A percentile compares a stretch with the other conserved stretches of the same genome.
Evolutionary conservation across 495 filamentous ascomycete species (phyloP).

Genomic region (Penicillium dipodomyicola): DNA sequence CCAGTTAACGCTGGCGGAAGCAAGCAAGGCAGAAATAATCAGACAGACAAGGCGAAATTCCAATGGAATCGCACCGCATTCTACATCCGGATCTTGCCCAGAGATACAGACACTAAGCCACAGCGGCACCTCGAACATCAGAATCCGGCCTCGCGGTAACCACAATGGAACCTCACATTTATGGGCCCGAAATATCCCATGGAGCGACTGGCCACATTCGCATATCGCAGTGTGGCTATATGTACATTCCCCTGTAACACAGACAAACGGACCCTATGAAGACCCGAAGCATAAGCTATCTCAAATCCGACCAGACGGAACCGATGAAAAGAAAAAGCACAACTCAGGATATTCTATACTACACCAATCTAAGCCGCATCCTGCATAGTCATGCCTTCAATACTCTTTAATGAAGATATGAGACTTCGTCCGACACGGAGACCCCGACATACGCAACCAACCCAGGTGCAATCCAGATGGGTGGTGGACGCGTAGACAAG

Average conservation of each 20-base stretch:
- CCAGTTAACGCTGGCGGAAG: not conserved
- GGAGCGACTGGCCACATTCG: not conserved
- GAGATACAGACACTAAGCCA: not conserved
- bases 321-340: not conserved
- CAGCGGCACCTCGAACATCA: not conserved
- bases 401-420: not conserved
- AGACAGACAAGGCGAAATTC: not conserved
- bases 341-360: not conserved
- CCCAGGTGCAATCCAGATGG: not conserved
- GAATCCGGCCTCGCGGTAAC: not conserved
- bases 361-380: not conserved
- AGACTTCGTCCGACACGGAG: not conserved
- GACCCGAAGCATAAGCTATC: constrained; percentile 3
- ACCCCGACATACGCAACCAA: constrained; percentile 2
- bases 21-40: constrained; percentile 1
- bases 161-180: not conserved
- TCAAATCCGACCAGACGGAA: not conserved
- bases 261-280: constrained; percentile 3
- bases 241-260: not conserved
- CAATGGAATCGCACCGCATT: not conserved
- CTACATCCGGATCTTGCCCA: not conserved
- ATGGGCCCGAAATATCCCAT: not conserved
- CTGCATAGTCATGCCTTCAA: not conserved
- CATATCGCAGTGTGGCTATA: not conserved
- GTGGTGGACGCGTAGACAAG: not conserved